phyloP scores from a whole-genome alignment of 768 basidiomycete genomes.

The Agaricus blazei region DNA sequence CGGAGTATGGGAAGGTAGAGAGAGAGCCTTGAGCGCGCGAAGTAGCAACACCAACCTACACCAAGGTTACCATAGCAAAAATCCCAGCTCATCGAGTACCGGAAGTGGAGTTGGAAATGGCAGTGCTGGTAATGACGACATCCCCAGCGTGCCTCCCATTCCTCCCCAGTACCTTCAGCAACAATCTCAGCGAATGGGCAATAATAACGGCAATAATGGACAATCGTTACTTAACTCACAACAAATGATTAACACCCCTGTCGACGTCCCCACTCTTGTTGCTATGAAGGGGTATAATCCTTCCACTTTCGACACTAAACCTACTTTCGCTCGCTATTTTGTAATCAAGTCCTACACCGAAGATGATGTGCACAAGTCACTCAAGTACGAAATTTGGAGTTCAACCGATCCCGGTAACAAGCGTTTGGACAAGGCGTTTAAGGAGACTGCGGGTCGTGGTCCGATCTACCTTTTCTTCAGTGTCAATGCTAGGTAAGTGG shows the following conservation, averaged over 20 bases:
- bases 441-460: constrained; percentile 85
- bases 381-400: constrained; percentile 98
- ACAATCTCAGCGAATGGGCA: constrained; percentile 32
- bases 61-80: constrained; percentile 53
- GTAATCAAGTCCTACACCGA: constrained; percentile 99
- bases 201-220: constrained; percentile 15
- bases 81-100: constrained; percentile 24
- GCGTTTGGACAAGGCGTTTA: constrained; percentile 94
- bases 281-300: constrained; percentile 92
- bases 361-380: constrained; percentile 97
- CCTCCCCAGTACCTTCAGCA: constrained; percentile 71
- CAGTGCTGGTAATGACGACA: constrained; percentile 24
- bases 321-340: constrained; percentile 83
- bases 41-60: constrained; percentile 69
- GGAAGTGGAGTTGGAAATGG: constrained; percentile 26
- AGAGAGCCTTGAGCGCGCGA: constrained; percentile 49
- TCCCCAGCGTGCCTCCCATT: constrained; percentile 69
- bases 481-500: constrained; percentile 70
- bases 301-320: constrained; percentile 73
- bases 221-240: constrained; percentile 29
- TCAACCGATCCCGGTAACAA: constrained; percentile 97
- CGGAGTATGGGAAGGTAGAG: constrained; percentile 62
- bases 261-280: constrained; percentile 84
- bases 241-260: constrained; percentile 56
- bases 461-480: constrained; percentile 99